Evolutionary conservation across 148 eudicot species (phyloP).

Genomic region (Talinum fruticosum): DNA sequence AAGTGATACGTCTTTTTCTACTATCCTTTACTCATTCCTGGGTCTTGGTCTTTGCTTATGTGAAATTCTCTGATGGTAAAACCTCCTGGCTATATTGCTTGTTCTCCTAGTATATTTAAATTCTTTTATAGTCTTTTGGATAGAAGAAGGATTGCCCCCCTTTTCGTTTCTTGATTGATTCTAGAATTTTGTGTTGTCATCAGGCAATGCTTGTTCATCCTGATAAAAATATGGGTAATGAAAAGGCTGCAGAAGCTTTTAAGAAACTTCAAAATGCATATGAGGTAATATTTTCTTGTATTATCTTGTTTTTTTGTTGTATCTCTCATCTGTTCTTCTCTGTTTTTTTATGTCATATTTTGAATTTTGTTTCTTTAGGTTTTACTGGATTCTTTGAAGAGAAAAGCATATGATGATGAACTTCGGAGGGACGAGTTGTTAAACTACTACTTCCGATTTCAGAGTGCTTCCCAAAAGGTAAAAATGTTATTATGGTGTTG

Average conservation of each 20-base stretch:
- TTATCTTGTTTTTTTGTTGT: not conserved
- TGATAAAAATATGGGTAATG: constrained; percentile 99
- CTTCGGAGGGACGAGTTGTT: constrained; percentile 85
- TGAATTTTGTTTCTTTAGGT: constrained; percentile 39
- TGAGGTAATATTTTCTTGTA: constrained; percentile 47
- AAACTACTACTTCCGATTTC: constrained; percentile 72
- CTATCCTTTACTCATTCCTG: not conserved
- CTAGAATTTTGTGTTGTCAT: constrained; percentile 17
- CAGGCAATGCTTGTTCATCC: constrained; percentile 99
- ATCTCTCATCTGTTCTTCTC: not conserved
- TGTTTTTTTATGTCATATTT: not conserved
- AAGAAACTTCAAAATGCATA: constrained; percentile 98
- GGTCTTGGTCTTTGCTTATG: constrained; percentile 1
- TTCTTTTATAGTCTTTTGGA: not conserved
- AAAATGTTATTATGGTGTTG: not conserved
- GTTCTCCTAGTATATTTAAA: not conserved
- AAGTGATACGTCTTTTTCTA: not conserved
- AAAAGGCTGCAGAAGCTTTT: constrained; percentile 98
- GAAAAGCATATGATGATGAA: constrained; percentile 87
- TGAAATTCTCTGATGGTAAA: not conserved
- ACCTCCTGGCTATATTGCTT: not conserved
- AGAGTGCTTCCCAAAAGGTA: constrained; percentile 70
- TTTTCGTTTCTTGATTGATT: constrained; percentile 7
- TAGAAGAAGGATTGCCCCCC: not conserved
- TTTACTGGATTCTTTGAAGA: constrained; percentile 72